Percentiles rank a stretch among this genome's conserved stretches.
phyloP scores from a whole-genome alignment of 331 rosid genomes.

The Prunus yedoensis region DNA sequence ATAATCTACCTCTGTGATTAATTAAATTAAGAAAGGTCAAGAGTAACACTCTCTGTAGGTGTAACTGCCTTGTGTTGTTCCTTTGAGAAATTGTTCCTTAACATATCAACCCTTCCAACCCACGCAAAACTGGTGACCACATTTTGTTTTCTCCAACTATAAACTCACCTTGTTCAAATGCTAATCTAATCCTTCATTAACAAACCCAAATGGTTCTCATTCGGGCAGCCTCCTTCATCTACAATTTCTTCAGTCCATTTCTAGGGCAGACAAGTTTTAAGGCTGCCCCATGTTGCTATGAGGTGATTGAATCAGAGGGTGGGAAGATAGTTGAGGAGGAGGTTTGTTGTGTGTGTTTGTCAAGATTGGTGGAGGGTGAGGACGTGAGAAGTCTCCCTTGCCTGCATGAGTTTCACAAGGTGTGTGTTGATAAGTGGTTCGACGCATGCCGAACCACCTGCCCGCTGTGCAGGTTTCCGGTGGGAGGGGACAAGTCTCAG shows the following conservation, averaged over 20 bases:
- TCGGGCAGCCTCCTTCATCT: slow-evolving; percentile 42
- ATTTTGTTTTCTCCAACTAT: slow-evolving; percentile 21
- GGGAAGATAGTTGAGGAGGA: slow-evolving; percentile 20
- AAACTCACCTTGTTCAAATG: slow-evolving; percentile 23
- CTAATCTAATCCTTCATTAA: slow-evolving; percentile 14
- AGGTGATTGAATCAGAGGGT: slow-evolving; percentile 13
- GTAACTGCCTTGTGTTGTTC: slow-evolving; percentile 52
- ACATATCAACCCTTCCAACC: slow-evolving; percentile 58
- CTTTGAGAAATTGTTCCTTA: slow-evolving; percentile 33
- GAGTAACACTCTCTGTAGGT: slow-evolving; percentile 78
- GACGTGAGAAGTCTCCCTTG: slow-evolving; percentile 73
- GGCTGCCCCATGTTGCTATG: slow-evolving; percentile 27
- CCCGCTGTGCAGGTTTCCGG: slow-evolving; percentile 78
- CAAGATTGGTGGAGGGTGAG: slow-evolving; percentile 44
- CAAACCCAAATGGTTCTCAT: slow-evolving; percentile 51
- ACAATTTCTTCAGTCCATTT: slow-evolving; percentile 34
- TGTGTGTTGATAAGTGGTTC: slow-evolving; percentile 78
- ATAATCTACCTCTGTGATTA: not conserved
- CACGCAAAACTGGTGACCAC: slow-evolving; percentile 50
- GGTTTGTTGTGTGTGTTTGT: slow-evolving; percentile 78
- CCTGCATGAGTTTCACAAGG: slow-evolving; percentile 71
- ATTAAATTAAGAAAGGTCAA: slow-evolving; percentile 48
- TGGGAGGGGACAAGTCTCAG: slow-evolving; percentile 40
- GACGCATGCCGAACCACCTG: slow-evolving; percentile 62
- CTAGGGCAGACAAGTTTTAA: slow-evolving; percentile 21